Conservation (phyloP, 2,329 filamentous ascomycete genomes). For the Teratosphaeria viscida region DNA sequence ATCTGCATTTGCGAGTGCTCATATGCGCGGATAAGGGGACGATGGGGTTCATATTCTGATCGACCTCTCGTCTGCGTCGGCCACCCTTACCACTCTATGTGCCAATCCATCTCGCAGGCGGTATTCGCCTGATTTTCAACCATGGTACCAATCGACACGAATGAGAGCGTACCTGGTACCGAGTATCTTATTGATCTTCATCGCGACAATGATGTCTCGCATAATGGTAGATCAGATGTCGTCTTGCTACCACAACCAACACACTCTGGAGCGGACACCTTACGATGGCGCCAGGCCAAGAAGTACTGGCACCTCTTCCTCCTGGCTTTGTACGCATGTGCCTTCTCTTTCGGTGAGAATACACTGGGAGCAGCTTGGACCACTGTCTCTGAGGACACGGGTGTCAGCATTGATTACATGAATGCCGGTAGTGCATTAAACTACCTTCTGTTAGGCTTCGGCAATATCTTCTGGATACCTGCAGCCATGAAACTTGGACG, state of each 20-base stretch:
- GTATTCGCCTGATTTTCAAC: background rate
- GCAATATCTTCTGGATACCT: conserved; percentile 34
- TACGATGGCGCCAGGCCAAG: conserved; percentile 22
- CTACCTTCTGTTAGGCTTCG: conserved; percentile 32
- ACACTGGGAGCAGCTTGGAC: conserved; percentile 34
- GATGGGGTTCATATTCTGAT: background rate
- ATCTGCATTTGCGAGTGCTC: background rate
- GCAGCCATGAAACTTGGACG: conserved; percentile 30
- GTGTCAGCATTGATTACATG: conserved; percentile 30
- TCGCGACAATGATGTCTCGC: background rate
- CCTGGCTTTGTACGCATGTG: conserved; percentile 31
- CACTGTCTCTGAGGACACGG: conserved; percentile 29
- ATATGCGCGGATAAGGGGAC: background rate
- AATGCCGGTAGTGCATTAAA: conserved; percentile 33
- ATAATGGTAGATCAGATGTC: background rate
- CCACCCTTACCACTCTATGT: too few relatives aligned
- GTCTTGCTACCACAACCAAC: background rate
- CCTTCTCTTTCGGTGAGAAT: conserved; percentile 33
- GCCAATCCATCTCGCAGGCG: too few relatives aligned
- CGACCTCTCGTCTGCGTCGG: background rate
- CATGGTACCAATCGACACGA: background rate
- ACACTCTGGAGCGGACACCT: background rate
- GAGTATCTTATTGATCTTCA: background rate
- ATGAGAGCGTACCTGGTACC: background rate
- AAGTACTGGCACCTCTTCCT: conserved; percentile 32